A percentile compares a stretch with the other conserved stretches of the same genome.
phyloP scores from a whole-genome alignment of 371 early-diverging fungal genomes.

The Mortierella sp. region DNA sequence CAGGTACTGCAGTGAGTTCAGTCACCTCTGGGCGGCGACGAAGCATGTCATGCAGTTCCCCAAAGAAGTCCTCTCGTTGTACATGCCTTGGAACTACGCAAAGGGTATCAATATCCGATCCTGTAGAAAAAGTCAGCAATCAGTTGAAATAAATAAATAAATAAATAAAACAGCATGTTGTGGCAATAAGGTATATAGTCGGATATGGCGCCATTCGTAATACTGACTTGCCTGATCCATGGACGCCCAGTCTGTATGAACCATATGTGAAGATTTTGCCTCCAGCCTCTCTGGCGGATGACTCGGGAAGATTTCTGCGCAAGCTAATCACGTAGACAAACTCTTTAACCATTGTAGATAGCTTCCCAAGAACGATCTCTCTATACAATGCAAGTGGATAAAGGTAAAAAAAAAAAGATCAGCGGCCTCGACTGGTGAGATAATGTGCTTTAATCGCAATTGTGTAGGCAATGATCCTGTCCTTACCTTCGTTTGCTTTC shows the following conservation, averaged over 20 bases:
- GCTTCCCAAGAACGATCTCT: slow-evolving; percentile 88
- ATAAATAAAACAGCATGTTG: no score
- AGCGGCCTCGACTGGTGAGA: background rate
- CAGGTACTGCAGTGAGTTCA: slow-evolving; percentile 92
- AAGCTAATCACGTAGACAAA: slow-evolving; percentile 86
- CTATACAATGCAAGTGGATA: slow-evolving; percentile 55
- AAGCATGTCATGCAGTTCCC: slow-evolving; percentile 90
- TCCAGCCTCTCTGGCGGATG: slow-evolving; percentile 88
- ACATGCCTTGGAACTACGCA: slow-evolving; percentile 98
- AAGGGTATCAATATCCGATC: slow-evolving; percentile 99
- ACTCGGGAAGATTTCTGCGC: slow-evolving; percentile 79
- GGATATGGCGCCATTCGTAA: background rate
- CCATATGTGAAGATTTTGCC: slow-evolving; percentile 99
- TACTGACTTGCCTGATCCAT: slow-evolving; percentile 81
- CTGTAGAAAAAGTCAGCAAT: slow-evolving; percentile 52
- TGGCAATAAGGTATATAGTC: background rate
- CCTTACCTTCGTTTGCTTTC: slow-evolving; percentile 69
- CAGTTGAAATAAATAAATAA: background rate
- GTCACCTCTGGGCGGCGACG: slow-evolving; percentile 87
- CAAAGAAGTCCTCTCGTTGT: slow-evolving; percentile 96
- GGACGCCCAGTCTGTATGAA: slow-evolving; percentile 98
- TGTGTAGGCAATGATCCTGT: background rate
- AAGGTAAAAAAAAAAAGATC: background rate
- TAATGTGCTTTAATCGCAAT: background rate
- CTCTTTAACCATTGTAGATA: slow-evolving; percentile 89